Evolutionary conservation across 352 stramenopile genomes (phyloP).

Genomic region (Globisporangium megalacanthum): DNA sequence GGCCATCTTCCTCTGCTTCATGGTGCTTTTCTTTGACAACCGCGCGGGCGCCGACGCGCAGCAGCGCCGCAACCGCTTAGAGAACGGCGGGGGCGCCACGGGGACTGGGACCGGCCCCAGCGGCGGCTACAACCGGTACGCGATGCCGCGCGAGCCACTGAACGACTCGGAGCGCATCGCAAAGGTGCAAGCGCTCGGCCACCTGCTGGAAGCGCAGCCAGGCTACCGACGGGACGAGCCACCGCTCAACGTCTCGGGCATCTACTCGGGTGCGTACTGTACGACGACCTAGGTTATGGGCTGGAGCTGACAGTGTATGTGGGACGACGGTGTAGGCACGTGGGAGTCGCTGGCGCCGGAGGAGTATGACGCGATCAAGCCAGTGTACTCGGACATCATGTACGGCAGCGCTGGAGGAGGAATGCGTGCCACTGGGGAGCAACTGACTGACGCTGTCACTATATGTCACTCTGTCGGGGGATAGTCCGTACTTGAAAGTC

Average conservation of each 20-base stretch:
- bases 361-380: conserved; percentile 54
- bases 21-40: conserved; percentile 85
- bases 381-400: conserved; percentile 64
- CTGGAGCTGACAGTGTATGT: not conserved
- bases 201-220: conserved; percentile 35
- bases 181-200: conserved; percentile 45
- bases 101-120: not conserved
- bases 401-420: conserved; percentile 13
- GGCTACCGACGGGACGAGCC: conserved; percentile 35
- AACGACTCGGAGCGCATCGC: conserved; percentile 60
- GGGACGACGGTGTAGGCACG: conserved; percentile 18
- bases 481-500: conserved; percentile 65
- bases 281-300: no score
- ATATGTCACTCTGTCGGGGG: not conserved
- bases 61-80: conserved; percentile 15
- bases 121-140: conserved; percentile 29
- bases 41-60: conserved; percentile 37
- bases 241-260: conserved; percentile 68
- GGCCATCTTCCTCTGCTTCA: conserved; percentile 85
- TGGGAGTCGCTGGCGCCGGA: conserved; percentile 55
- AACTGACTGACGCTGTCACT: conserved; percentile 1
- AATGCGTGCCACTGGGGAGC: no score
- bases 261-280: conserved; percentile 52
- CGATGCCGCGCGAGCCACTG: conserved; percentile 33
- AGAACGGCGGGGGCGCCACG: conserved; percentile 7